phyloP scores from a whole-genome alignment of 805 yeast species.

The Cyberlindnera sargentensis region DNA sequence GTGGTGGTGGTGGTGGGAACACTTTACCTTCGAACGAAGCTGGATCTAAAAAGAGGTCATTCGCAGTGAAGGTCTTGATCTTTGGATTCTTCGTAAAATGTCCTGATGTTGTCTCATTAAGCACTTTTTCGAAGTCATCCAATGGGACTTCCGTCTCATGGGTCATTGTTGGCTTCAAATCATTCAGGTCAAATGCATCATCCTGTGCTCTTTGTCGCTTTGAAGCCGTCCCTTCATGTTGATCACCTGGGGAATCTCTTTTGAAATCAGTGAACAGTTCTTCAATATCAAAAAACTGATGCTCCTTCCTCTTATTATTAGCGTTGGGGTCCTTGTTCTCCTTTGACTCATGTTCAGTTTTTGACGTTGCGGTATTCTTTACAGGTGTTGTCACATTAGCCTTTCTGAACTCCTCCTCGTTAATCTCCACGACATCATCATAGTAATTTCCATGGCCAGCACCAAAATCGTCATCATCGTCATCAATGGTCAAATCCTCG shows the following conservation, averaged over 20 bases:
- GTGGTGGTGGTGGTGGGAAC: not conserved
- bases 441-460: not conserved
- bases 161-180: not conserved
- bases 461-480: not conserved
- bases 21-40: too few species aligned
- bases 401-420: constrained; percentile 1
- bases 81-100: too few species aligned
- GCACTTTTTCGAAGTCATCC: not conserved
- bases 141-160: not conserved
- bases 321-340: too few species aligned
- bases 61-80: too few species aligned
- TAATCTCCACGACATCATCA: constrained; percentile 8
- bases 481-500: not conserved
- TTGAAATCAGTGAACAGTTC: not conserved
- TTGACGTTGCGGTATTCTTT: too few species aligned
- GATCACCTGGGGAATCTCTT: not conserved
- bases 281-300: not conserved
- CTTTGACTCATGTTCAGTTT: too few species aligned
- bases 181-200: not conserved
- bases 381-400: not conserved
- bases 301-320: too few species aligned
- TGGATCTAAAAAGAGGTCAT: too few species aligned
- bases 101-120: not conserved
- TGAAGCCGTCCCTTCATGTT: not conserved
- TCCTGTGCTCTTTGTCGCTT: not conserved